phyloP scores from a whole-genome alignment of 176 grass and related monocot genomes.

The Oryza longistaminata region DNA sequence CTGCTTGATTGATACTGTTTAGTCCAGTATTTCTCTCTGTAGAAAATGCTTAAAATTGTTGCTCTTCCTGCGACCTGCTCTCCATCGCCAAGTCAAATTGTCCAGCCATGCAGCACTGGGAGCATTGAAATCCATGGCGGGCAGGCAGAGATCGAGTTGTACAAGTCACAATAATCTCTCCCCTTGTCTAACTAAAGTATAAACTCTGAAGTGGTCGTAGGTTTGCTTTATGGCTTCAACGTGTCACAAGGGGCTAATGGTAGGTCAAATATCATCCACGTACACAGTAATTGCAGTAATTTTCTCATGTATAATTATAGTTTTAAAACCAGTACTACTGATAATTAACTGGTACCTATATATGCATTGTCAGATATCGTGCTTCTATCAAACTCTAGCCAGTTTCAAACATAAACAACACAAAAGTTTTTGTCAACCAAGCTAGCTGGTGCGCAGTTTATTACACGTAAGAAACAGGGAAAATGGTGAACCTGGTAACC shows the following conservation, averaged over 20 bases:
- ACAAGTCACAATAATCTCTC: constrained; percentile 24
- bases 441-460: not conserved
- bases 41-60: constrained; percentile 1
- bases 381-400: not conserved
- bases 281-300: not conserved
- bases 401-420: not conserved
- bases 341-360: not conserved
- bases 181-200: not conserved
- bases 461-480: not conserved
- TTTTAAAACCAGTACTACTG: not conserved
- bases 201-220: constrained; percentile 4
- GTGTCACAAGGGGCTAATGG: not conserved
- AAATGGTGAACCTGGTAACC: not conserved
- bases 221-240: not conserved
- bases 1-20: not conserved
- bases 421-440: constrained; percentile 1
- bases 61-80: not conserved
- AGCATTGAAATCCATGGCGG: constrained; percentile 10
- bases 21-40: not conserved
- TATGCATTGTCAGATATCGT: not conserved
- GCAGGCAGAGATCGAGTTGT: not conserved
- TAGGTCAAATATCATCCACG: not conserved
- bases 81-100: constrained; percentile 2
- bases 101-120: constrained; percentile 2
- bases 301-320: not conserved